These are phyloP conservation scores for Wallacemonas sp. DNA, from an alignment of 208 protist species.

Conservation along the genomic window DNA sequence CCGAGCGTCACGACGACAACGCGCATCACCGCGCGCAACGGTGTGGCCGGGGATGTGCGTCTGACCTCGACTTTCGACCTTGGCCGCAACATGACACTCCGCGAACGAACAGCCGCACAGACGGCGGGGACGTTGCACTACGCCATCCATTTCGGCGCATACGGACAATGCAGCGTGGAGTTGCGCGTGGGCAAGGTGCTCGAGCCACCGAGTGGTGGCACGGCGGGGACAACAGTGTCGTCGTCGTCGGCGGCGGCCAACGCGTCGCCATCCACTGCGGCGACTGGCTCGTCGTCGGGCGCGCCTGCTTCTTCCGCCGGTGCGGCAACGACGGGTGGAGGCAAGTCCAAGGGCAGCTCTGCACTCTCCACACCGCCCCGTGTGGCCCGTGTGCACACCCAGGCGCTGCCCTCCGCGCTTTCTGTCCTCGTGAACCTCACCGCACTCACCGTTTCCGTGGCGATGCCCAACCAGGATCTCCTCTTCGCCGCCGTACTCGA, in stretches of 20 bases:
- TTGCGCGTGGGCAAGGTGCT: not conserved
- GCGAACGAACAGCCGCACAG: not conserved
- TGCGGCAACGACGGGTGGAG: no score
- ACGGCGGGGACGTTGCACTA: not conserved
- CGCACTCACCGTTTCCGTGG: constrained; percentile 61
- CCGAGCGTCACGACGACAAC: constrained; percentile 36
- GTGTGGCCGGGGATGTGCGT: not conserved
- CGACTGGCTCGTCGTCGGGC: no score
- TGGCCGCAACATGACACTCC: constrained; percentile 5
- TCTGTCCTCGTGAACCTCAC: constrained; percentile 61
- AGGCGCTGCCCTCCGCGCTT: constrained; percentile 39
- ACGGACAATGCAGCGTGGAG: not conserved
- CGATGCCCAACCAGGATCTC: constrained; percentile 59
- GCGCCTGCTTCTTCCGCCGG: no score
- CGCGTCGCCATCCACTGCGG: constrained; percentile 30
- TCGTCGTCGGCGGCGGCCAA: constrained; percentile 57
- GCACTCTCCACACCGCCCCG: no score
- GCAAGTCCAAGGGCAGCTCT: no score
- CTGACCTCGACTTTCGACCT: constrained; percentile 1
- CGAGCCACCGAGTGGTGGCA: not conserved
- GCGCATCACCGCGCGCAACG: constrained; percentile 17
- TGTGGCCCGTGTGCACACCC: constrained; percentile 5
- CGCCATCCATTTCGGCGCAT: constrained; percentile 1
- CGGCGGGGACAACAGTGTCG: constrained; percentile 28
- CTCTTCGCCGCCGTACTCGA: constrained; percentile 70